These are phyloP conservation scores for Eimeria sp. DNA, from an alignment of 169 alveolate genomes.

Conservation along the genomic window DNA sequence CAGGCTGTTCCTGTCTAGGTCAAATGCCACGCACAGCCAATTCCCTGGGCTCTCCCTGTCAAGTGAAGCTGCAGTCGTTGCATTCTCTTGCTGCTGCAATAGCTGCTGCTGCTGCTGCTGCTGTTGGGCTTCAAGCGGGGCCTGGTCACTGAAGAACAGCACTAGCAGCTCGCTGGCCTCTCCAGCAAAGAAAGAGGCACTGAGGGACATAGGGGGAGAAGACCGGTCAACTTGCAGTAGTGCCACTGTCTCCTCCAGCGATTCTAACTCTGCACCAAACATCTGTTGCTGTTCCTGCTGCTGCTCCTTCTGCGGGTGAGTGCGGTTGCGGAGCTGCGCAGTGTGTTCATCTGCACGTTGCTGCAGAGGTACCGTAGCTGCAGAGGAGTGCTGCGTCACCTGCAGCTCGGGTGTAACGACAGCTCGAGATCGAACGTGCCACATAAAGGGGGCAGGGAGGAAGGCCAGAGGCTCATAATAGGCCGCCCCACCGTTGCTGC, in stretches of 20 bases:
- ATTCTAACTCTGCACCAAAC: neutral
- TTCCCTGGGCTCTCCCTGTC: slow-evolving; percentile 7
- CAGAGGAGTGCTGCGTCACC: neutral
- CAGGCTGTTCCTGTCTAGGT: slow-evolving; percentile 36
- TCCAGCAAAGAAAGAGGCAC: slow-evolving; percentile 50
- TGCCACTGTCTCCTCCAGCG: slow-evolving; percentile 45
- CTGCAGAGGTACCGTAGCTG: slow-evolving; percentile 8
- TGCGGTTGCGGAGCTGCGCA: slow-evolving; percentile 7
- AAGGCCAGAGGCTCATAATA: slow-evolving; percentile 46
- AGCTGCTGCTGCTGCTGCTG: slow-evolving; percentile 61
- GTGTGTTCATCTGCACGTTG: neutral
- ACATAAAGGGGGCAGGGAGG: slow-evolving; percentile 29
- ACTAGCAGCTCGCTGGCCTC: slow-evolving; percentile 50
- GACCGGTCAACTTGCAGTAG: slow-evolving; percentile 28
- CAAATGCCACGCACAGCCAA: slow-evolving; percentile 19
- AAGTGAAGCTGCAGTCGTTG: neutral
- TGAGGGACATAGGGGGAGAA: slow-evolving; percentile 22
- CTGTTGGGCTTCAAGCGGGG: neutral
- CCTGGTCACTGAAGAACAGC: slow-evolving; percentile 43
- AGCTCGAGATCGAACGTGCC: slow-evolving; percentile 41
- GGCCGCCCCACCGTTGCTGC: slow-evolving; percentile 22
- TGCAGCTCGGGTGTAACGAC: slow-evolving; percentile 23
- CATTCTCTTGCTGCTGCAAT: neutral
- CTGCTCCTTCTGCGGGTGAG: neutral
- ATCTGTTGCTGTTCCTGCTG: neutral